Evolutionary conservation across 208 protist genomes (phyloP).

Genomic region (Porcisia hertigi): DNA sequence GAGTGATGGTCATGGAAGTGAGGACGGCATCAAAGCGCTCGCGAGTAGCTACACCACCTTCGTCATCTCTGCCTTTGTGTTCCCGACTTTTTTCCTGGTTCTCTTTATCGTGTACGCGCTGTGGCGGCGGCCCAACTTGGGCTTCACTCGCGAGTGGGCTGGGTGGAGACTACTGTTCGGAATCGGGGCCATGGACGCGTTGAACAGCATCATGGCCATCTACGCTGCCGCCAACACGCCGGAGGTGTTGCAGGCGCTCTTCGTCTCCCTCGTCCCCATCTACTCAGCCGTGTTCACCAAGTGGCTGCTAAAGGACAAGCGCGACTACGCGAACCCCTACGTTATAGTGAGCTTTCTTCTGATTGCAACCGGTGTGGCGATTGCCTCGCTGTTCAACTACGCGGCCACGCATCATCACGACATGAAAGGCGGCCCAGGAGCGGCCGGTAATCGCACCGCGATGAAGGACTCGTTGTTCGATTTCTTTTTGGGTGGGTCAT

Average conservation of each 20-base stretch:
- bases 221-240: slow-evolving; percentile 65
- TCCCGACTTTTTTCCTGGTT: slow-evolving; percentile 68
- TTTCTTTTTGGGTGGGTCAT: slow-evolving; percentile 3
- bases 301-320: slow-evolving; percentile 46
- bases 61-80: slow-evolving; percentile 61
- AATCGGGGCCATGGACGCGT: slow-evolving; percentile 45
- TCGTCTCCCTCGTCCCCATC: slow-evolving; percentile 48
- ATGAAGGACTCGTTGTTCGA: not conserved
- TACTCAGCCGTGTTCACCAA: slow-evolving; percentile 57
- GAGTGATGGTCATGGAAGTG: not conserved
- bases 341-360: slow-evolving; percentile 41
- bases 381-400: slow-evolving; percentile 43
- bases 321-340: slow-evolving; percentile 41
- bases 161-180: slow-evolving; percentile 41
- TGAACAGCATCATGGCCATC: slow-evolving; percentile 55
- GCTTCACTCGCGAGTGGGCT: slow-evolving; percentile 32
- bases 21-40: slow-evolving; percentile 21
- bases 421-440: not conserved
- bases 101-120: slow-evolving; percentile 52
- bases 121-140: slow-evolving; percentile 47
- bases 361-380: slow-evolving; percentile 42
- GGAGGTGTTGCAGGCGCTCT: slow-evolving; percentile 65
- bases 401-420: slow-evolving; percentile 4
- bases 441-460: not conserved
- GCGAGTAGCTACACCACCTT: slow-evolving; percentile 84